phyloP scores from a whole-genome alignment of 1,139 yeast genomes.

The Pichia terricola region DNA sequence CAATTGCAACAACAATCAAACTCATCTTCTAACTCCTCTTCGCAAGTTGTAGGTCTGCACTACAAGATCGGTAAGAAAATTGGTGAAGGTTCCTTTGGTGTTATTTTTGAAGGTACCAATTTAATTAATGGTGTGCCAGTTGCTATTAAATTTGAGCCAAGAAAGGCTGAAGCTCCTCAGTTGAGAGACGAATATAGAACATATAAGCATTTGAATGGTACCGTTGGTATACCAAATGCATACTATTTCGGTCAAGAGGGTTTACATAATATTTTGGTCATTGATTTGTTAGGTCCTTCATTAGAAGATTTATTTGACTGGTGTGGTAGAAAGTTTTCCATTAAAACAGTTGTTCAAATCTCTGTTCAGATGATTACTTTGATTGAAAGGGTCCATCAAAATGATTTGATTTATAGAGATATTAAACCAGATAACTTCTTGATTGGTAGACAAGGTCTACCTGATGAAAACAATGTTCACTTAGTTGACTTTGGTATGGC shows the following conservation, averaged over 20 bases:
- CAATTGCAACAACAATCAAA: slow-evolving; percentile 1
- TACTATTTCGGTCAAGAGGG: slow-evolving; percentile 96
- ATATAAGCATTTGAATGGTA: slow-evolving; percentile 53
- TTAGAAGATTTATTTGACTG: slow-evolving; percentile 94
- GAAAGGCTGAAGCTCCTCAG: slow-evolving; percentile 76
- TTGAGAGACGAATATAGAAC: slow-evolving; percentile 69
- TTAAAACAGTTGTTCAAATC: slow-evolving; percentile 82
- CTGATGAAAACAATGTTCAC: slow-evolving; percentile 42
- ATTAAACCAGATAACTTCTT: slow-evolving; percentile 93
- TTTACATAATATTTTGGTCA: slow-evolving; percentile 83
- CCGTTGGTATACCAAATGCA: slow-evolving; percentile 62
- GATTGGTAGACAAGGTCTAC: slow-evolving; percentile 56
- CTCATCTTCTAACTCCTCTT: slow-evolving; percentile 17
- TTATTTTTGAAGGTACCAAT: slow-evolving; percentile 71
- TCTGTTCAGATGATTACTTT: slow-evolving; percentile 88
- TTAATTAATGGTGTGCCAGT: slow-evolving; percentile 66
- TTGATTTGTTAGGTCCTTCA: slow-evolving; percentile 91
- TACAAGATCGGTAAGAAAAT: slow-evolving; percentile 75
- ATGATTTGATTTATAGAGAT: slow-evolving; percentile 85
- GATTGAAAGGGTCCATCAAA: slow-evolving; percentile 81
- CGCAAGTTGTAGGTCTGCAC: slow-evolving; percentile 67
- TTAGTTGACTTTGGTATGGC: slow-evolving; percentile 60
- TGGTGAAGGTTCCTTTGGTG: slow-evolving; percentile 73
- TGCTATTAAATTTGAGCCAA: slow-evolving; percentile 72
- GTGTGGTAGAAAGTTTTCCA: slow-evolving; percentile 88